A percentile compares a stretch with the other conserved stretches of the same genome.
These are phyloP conservation scores for Boletus huronensis DNA, from an alignment of 768 basidiomycete species.

Conservation along the genomic window DNA sequence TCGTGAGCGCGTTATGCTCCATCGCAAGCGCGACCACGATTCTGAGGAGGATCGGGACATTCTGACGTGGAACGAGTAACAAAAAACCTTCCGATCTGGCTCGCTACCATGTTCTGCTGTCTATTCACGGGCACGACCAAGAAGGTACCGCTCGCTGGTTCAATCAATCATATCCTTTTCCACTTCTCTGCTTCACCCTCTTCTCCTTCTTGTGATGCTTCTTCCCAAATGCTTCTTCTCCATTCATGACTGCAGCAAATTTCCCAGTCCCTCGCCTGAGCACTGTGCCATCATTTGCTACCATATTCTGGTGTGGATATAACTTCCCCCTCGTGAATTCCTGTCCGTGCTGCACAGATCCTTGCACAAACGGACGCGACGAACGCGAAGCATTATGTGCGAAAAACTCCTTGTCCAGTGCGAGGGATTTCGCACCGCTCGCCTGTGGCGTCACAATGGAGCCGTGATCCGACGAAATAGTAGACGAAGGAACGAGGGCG, in stretches of 20 bases:
- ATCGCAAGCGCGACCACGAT: conserved; percentile 72
- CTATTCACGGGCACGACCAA: background rate
- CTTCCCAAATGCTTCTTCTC: conserved; percentile 48
- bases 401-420: conserved; percentile 84
- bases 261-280: conserved; percentile 42
- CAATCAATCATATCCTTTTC: conserved; percentile 80
- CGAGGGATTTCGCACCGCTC: conserved; percentile 52
- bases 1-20: conserved; percentile 62
- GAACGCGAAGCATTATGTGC: conserved; percentile 48
- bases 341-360: conserved; percentile 51
- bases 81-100: background rate
- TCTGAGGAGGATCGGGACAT: conserved; percentile 51
- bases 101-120: background rate
- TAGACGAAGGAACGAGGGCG: background rate
- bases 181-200: conserved; percentile 84
- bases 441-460: conserved; percentile 29
- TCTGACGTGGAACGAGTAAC: conserved; percentile 70
- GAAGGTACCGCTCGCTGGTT: background rate
- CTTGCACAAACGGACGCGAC: conserved; percentile 62
- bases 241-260: conserved; percentile 42
- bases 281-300: conserved; percentile 76
- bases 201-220: conserved; percentile 84
- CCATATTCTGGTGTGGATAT: conserved; percentile 82
- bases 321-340: conserved; percentile 59
- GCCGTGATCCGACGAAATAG: conserved; percentile 13